Evolutionary conservation across 2,329 filamentous ascomycete genomes (phyloP).

Genomic region (Fusarium coicis): DNA sequence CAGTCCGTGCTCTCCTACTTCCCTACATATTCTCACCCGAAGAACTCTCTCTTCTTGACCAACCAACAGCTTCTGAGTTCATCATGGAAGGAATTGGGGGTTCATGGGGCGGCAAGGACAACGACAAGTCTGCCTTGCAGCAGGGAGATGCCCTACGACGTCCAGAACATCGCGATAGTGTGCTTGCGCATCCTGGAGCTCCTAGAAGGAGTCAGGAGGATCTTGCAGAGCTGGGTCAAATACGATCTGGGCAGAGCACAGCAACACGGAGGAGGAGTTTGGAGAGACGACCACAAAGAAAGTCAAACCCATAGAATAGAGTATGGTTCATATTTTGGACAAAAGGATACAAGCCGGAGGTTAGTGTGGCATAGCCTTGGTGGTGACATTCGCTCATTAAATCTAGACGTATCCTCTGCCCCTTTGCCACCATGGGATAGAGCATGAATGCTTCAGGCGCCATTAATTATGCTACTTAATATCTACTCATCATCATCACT

Average conservation of each 20-base stretch:
- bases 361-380: neutral
- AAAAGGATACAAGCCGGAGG: neutral
- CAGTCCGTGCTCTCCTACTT: conserved; percentile 71
- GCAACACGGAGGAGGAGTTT: conserved; percentile 45
- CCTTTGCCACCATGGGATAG: neutral
- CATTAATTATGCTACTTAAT: conserved; percentile 1
- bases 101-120: conserved; percentile 58
- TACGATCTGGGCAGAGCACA: conserved; percentile 45
- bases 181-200: conserved; percentile 43
- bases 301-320: conserved; percentile 10
- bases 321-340: neutral
- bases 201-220: conserved; percentile 50
- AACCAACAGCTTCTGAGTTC: conserved; percentile 78
- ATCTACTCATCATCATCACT: conserved; percentile 66
- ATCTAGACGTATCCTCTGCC: neutral
- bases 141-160: conserved; percentile 4
- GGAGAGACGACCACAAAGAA: conserved; percentile 33
- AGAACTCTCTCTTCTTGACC: conserved; percentile 74
- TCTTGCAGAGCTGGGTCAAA: conserved; percentile 49
- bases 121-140: conserved; percentile 32
- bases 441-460: conserved; percentile 19
- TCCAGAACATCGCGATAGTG: conserved; percentile 34
- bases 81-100: conserved; percentile 82
- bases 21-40: conserved; percentile 68
- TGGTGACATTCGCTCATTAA: conserved; percentile 24